phyloP scores from a whole-genome alignment of 495 filamentous ascomycete species.

The Aspergillus sclerotiicarbonarius region DNA sequence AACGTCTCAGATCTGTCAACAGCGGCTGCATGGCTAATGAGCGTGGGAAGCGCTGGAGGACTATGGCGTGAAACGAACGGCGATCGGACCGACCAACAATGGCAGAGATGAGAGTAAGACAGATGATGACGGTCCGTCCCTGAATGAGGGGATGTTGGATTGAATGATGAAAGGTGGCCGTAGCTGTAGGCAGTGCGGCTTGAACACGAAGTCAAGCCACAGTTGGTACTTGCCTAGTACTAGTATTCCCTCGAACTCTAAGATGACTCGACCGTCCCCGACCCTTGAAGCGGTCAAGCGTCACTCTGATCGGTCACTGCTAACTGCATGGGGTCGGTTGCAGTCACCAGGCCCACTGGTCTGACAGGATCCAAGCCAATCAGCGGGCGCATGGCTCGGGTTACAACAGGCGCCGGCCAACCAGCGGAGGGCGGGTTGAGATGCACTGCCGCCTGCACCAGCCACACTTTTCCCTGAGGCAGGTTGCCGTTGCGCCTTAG shows the following conservation, averaged over 20 bases:
- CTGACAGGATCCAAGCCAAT: background rate
- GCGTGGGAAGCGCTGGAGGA: background rate
- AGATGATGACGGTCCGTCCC: no score
- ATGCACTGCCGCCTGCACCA: background rate
- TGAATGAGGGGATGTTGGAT: background rate
- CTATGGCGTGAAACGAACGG: no score
- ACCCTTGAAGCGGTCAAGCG: background rate
- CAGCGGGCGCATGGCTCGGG: no score
- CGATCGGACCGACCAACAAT: background rate
- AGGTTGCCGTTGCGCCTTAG: background rate
- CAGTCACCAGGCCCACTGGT: background rate
- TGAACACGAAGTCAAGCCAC: background rate
- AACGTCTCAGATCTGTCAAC: constrained; percentile 6
- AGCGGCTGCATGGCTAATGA: constrained; percentile 15
- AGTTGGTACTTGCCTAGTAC: background rate
- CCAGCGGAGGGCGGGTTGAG: background rate
- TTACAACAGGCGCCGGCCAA: background rate
- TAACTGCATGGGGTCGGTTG: background rate
- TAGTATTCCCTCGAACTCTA: no score
- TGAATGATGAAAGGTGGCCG: background rate
- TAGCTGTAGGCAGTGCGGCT: background rate
- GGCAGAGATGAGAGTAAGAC: background rate
- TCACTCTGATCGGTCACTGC: background rate
- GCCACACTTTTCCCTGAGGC: background rate
- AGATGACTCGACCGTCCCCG: background rate